Evolutionary conservation across 2,329 filamentous ascomycete species (phyloP).

Genomic region (Myotisia sp.): DNA sequence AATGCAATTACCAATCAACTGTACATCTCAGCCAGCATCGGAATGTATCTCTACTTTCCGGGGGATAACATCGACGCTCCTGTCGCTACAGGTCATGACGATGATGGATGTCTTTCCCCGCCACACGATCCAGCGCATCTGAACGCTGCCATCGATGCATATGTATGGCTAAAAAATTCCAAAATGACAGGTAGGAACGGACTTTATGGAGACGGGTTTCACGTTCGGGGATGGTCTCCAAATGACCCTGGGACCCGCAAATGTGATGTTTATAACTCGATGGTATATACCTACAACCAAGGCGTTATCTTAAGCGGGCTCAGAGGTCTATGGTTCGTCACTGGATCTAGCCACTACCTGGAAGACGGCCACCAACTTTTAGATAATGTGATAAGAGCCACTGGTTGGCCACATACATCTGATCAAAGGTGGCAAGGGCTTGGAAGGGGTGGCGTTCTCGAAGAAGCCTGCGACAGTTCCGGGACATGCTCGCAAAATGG

Average conservation of each 20-base stretch:
- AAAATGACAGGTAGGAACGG: conserved; percentile 67
- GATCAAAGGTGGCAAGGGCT: conserved; percentile 53
- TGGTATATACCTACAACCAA: conserved; percentile 94
- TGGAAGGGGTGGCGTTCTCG: conserved; percentile 64
- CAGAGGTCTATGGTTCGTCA: conserved; percentile 65
- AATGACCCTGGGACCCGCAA: conserved; percentile 49
- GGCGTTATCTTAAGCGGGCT: conserved; percentile 75
- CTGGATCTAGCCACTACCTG: conserved; percentile 56
- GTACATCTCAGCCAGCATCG: conserved; percentile 68
- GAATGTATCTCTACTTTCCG: conserved; percentile 82
- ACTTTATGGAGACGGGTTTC: conserved; percentile 76
- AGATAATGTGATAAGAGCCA: conserved; percentile 58
- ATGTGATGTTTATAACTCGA: conserved; percentile 70
- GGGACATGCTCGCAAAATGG: conserved; percentile 66
- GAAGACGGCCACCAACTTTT: conserved; percentile 68
- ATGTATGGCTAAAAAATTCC: conserved; percentile 62
- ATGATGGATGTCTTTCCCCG: conserved; percentile 20
- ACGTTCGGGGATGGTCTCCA: conserved; percentile 52
- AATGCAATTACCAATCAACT: conserved; percentile 94
- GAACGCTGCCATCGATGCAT: conserved; percentile 59
- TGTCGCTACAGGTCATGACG: conserved; percentile 18
- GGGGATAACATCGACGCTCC: conserved; percentile 51
- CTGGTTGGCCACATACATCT: conserved; percentile 49
- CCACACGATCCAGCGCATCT: conserved; percentile 52
- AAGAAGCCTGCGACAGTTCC: conserved; percentile 66